These are phyloP conservation scores for Xanthoconium purpureum DNA, from an alignment of 768 basidiomycete genomes.

Conservation along the genomic window DNA sequence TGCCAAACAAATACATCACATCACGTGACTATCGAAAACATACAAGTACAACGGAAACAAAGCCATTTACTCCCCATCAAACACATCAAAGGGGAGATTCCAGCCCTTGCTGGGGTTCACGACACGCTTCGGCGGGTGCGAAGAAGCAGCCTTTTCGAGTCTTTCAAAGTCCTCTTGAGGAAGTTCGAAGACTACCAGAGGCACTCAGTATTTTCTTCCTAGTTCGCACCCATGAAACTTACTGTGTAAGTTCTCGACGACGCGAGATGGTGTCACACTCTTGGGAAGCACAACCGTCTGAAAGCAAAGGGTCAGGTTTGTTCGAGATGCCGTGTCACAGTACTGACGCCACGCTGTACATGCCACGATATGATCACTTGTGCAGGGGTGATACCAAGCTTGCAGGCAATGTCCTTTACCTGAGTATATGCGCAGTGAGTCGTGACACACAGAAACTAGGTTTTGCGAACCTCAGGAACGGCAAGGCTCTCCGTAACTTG, in stretches of 20 bases:
- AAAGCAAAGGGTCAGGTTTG: not conserved
- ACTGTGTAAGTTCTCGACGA: conserved; percentile 71
- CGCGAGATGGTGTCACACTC: conserved; percentile 65
- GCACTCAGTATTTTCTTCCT: not conserved
- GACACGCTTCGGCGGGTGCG: conserved; percentile 54
- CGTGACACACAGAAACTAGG: not conserved
- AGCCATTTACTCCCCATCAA: conserved; percentile 39
- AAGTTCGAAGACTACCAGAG: conserved; percentile 29
- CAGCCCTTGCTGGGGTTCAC: conserved; percentile 59
- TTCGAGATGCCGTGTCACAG: not conserved
- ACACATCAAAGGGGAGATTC: conserved; percentile 63
- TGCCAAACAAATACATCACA: conserved; percentile 23
- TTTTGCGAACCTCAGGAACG: conserved; percentile 47
- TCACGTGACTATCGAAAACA: conserved; percentile 8
- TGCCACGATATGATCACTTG: conserved; percentile 77
- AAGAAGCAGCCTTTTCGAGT: conserved; percentile 38
- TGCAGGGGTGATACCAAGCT: conserved; percentile 69
- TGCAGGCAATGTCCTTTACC: conserved; percentile 56
- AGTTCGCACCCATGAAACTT: conserved; percentile 2
- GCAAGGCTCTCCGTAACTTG: conserved; percentile 56
- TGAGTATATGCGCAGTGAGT: conserved; percentile 15
- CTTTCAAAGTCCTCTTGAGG: conserved; percentile 39
- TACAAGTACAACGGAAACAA: not conserved
- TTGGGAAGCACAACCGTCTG: conserved; percentile 75
- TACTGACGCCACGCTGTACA: conserved; percentile 66